phyloP scores from a whole-genome alignment of 768 basidiomycete species.

The Xerocomus potaroensis region DNA sequence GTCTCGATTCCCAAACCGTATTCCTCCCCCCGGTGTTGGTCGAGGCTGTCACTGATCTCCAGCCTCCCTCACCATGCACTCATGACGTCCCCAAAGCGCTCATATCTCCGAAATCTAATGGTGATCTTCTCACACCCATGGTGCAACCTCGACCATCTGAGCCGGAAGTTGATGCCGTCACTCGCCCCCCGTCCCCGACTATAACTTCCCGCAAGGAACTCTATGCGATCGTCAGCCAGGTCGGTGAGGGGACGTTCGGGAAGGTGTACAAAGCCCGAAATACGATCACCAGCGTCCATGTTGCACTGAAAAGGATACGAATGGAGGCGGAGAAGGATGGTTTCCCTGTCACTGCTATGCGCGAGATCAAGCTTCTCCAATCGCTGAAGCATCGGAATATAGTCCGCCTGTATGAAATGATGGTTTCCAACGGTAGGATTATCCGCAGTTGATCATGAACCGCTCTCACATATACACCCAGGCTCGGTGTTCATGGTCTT shows the following conservation, averaged over 20 bases:
- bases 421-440: conserved; percentile 87
- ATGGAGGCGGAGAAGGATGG: conserved; percentile 98
- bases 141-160: conserved; percentile 20
- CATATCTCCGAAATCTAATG: conserved; percentile 23
- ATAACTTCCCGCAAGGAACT: conserved; percentile 45
- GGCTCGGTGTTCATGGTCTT: conserved; percentile 99
- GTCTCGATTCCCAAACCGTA: not conserved
- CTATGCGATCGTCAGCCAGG: conserved; percentile 87
- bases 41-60: conserved; percentile 10
- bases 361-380: conserved; percentile 97
- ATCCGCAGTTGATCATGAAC: not conserved
- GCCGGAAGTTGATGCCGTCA: conserved; percentile 19
- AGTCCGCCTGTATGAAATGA: conserved; percentile 92
- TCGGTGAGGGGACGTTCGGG: conserved; percentile 98
- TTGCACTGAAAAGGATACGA: conserved; percentile 93
- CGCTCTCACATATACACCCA: conserved; percentile 32
- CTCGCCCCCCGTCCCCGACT: conserved; percentile 29
- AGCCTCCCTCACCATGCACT: conserved; percentile 14
- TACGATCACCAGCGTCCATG: conserved; percentile 64
- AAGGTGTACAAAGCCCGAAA: conserved; percentile 97
- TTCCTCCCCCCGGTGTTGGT: conserved; percentile 3
- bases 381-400: conserved; percentile 87
- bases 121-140: conserved; percentile 19
- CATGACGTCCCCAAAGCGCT: conserved; percentile 19
- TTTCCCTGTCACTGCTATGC: conserved; percentile 98